These are phyloP conservation scores for Cucurbitaria berberidis DNA, from an alignment of 2,329 filamentous ascomycete genomes.

Conservation along the genomic window DNA sequence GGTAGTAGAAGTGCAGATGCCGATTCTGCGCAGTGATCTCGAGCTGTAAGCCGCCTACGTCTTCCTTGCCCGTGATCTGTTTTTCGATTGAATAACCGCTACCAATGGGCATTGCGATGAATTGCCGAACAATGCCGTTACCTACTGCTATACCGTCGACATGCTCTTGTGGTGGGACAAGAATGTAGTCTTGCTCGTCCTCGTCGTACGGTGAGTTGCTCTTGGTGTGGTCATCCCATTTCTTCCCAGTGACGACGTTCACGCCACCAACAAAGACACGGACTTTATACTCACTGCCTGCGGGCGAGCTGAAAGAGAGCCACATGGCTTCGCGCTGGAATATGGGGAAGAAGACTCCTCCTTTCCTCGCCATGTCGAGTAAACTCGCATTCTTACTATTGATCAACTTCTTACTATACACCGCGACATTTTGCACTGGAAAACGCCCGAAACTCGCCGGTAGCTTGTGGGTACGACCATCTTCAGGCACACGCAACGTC, in stretches of 20 bases:
- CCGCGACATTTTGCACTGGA: constrained; percentile 12
- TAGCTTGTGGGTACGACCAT: constrained; percentile 37
- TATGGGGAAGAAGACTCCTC: constrained; percentile 57
- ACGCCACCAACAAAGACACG: constrained; percentile 51
- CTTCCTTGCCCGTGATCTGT: constrained; percentile 54
- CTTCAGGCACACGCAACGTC: constrained; percentile 25
- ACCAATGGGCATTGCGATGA: constrained; percentile 55
- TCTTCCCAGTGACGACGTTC: constrained; percentile 52
- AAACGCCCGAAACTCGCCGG: constrained; percentile 21
- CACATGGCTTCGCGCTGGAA: constrained; percentile 52
- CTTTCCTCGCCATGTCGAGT: constrained; percentile 46
- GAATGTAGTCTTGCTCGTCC: constrained; percentile 52
- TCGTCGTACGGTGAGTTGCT: background rate
- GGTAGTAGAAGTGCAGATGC: background rate
- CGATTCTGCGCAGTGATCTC: constrained; percentile 46
- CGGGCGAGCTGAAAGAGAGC: constrained; percentile 43
- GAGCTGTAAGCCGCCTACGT: constrained; percentile 52
- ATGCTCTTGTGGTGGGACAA: constrained; percentile 50
- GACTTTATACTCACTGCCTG: constrained; percentile 39
- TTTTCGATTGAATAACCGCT: constrained; percentile 54
- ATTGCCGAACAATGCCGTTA: constrained; percentile 53
- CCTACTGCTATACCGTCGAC: constrained; percentile 51
- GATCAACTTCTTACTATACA: constrained; percentile 43
- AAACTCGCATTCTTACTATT: background rate
- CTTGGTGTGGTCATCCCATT: constrained; percentile 4